Evolutionary conservation across 2,329 filamentous ascomycete species (phyloP).

Genomic region (Hirsutella minnesotensis): DNA sequence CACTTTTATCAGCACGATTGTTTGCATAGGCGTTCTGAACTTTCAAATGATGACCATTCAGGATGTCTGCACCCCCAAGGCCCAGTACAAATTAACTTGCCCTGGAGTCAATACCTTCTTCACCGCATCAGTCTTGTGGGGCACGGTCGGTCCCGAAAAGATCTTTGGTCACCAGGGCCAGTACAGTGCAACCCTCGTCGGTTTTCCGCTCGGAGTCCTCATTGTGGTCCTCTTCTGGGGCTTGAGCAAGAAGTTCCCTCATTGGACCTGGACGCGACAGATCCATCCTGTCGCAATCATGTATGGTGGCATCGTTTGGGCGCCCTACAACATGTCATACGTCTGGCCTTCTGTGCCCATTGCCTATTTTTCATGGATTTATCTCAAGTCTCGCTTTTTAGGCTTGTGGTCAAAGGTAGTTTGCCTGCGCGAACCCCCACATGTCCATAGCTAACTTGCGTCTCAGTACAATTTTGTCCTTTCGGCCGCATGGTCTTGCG

Average conservation of each 20-base stretch:
- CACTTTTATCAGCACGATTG: constrained; percentile 40
- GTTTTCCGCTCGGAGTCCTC: constrained; percentile 36
- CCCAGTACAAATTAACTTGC: constrained; percentile 37
- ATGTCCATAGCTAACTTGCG: not conserved
- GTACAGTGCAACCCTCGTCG: constrained; percentile 34
- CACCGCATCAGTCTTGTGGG: constrained; percentile 43
- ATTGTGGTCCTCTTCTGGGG: constrained; percentile 30
- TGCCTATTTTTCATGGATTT: constrained; percentile 40
- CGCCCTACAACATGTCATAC: constrained; percentile 40
- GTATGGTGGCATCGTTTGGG: constrained; percentile 33
- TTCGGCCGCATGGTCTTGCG: constrained; percentile 37
- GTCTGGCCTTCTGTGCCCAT: constrained; percentile 39
- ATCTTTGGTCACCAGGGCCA: constrained; percentile 36
- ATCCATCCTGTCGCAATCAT: constrained; percentile 36
- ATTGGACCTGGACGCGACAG: constrained; percentile 27
- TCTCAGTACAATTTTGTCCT: constrained; percentile 40
- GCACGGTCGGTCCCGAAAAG: constrained; percentile 37
- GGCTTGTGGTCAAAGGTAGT: constrained; percentile 39
- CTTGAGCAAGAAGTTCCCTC: constrained; percentile 27
- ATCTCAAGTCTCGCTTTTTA: constrained; percentile 34
- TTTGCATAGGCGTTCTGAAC: constrained; percentile 35
- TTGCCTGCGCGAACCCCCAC: too few species aligned
- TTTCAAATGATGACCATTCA: constrained; percentile 37
- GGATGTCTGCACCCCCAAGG: constrained; percentile 34
- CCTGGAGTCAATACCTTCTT: constrained; percentile 44